These are phyloP conservation scores for Smittium culicis DNA, from an alignment of 371 early-diverging fungal species.

Conservation along the genomic window DNA sequence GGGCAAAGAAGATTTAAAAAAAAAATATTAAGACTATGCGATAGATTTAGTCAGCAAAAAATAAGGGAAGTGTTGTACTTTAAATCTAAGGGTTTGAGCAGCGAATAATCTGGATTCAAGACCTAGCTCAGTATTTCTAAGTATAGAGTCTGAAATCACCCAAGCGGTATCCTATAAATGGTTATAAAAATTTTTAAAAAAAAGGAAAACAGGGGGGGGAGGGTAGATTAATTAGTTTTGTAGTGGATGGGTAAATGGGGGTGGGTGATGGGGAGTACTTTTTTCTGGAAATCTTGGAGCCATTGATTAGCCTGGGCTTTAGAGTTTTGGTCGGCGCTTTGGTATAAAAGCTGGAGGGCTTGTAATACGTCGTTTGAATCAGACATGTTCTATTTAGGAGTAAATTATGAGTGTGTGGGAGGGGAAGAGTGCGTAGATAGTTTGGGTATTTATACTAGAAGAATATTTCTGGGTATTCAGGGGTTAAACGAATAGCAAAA, in stretches of 20 bases:
- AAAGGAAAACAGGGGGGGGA: too few species aligned
- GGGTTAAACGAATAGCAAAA: too few species aligned
- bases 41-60: not conserved
- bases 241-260: not conserved
- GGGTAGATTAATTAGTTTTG: too few species aligned
- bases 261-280: not conserved
- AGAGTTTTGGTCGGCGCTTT: constrained; percentile 17
- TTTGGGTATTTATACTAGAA: too few species aligned
- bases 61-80: constrained; percentile 43
- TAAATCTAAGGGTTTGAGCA: constrained; percentile 83
- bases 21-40: not conserved
- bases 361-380: not conserved
- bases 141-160: constrained; percentile 58
- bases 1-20: too few species aligned
- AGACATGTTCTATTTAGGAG: too few species aligned
- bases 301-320: constrained; percentile 52
- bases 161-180: constrained; percentile 68
- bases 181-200: too few species aligned
- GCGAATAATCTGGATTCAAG: constrained; percentile 66
- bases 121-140: constrained; percentile 41
- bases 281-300: constrained; percentile 67
- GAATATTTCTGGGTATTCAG: too few species aligned
- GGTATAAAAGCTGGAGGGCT: constrained; percentile 17
- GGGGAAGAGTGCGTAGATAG: too few species aligned
- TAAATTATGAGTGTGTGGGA: too few species aligned